Conservation (phyloP, 306 rosid species). For the Canavalia ensiformis region DNA sequence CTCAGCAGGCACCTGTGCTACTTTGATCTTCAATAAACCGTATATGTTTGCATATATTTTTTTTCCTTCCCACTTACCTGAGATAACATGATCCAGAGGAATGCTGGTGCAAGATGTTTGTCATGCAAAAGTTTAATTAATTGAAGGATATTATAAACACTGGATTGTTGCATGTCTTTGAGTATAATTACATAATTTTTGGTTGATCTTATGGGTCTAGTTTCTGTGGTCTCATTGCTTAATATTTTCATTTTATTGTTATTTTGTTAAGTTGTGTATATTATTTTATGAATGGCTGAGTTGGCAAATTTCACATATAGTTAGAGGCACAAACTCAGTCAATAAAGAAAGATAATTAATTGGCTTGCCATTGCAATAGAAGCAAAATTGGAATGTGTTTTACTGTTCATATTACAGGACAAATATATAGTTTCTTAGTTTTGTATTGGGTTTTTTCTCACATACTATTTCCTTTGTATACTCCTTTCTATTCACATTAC, state of each 20-base stretch:
- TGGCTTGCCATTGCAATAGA: conserved; percentile 3
- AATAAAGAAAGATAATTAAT: conserved; percentile 5
- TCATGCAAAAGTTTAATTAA: neutral
- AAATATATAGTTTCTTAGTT: conserved; percentile 7
- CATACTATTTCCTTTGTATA: neutral
- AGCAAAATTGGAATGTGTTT: neutral
- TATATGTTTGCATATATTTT: neutral
- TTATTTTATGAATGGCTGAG: conserved; percentile 25
- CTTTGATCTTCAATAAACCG: conserved; percentile 3
- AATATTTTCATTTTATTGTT: conserved; percentile 3
- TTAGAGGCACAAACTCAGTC: neutral
- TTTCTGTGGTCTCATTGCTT: conserved; percentile 1
- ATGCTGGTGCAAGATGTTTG: conserved; percentile 19
- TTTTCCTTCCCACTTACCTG: neutral
- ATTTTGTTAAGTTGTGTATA: neutral
- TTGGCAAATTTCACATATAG: neutral
- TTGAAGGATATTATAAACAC: conserved; percentile 15
- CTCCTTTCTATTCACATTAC: neutral
- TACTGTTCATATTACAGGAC: neutral
- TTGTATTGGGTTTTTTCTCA: neutral
- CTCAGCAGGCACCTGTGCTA: conserved; percentile 12
- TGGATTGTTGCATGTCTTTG: conserved; percentile 1
- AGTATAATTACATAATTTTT: neutral
- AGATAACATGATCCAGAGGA: neutral
- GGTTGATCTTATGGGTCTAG: conserved; percentile 19